Evolutionary conservation across 345 rosid species (phyloP), one percentile per base, ranked within the genome.

Genomic region (Pugionium dolabratum): DNA sequence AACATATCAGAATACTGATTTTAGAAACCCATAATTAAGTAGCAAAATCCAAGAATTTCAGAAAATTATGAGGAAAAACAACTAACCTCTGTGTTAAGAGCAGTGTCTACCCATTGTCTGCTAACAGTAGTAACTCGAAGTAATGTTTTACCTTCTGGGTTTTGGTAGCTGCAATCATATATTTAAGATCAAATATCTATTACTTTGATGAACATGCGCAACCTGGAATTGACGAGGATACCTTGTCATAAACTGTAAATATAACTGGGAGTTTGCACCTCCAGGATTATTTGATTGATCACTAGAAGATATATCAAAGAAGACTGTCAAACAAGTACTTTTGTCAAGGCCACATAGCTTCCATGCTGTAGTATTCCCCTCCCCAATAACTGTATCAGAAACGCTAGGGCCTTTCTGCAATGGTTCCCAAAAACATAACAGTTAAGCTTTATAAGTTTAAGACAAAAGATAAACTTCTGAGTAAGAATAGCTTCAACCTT

Each of bases 281-380:
- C 93, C 96, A 6, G 91, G 88, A 62, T 76, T 55, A 82, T 58
- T 82, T 71, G 90, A 79, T 61, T 77, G 76, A 52, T 73, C 99
- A 73, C 86, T 84, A 43, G 96, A 82, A 50, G 96, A 84, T 71
- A 94, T 80, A 81, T 94, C 99, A 77, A 94, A 94, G 67, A 88
- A 84, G 66, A 90, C 95, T 0, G 99, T 90, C 70, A 90, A 78
- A 80, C 96, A 94, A 68, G 96, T 88, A 79, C 97, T 90, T 66
- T 78, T 88, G 78, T 90, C 95, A 67, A 94, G 89, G 68, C 99
- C 97, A 79, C 99, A 90, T 95, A 94, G 83, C 78, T 91, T 94
- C 99, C 99, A 94, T 40, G 83, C 83, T 11, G 82, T 76, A 44
- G 96, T 90, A 76, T 84, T 90, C 40, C 99, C 99, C 79, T 94